Evolutionary conservation across 2,329 filamentous ascomycete genomes (phyloP).

Genomic region (Colletotrichum salicis): DNA sequence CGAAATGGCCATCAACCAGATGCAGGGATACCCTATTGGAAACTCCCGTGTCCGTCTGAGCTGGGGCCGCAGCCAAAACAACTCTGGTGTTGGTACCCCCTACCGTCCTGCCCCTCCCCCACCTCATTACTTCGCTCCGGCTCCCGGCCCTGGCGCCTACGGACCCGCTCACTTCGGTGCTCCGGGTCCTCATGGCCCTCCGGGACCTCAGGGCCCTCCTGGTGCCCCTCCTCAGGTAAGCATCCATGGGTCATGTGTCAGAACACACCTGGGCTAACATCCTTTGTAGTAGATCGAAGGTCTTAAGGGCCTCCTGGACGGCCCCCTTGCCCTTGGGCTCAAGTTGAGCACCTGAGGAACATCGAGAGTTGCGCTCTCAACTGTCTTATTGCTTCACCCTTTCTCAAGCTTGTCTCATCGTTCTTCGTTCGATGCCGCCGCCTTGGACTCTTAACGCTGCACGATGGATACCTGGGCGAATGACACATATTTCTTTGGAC

Average conservation of each 20-base stretch:
- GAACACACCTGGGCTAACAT: constrained; percentile 5
- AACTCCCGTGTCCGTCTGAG: constrained; percentile 97
- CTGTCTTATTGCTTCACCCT: constrained; percentile 26
- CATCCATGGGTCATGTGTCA: neutral
- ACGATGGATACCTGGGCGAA: constrained; percentile 36
- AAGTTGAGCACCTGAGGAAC: neutral
- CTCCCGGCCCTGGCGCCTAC: constrained; percentile 53
- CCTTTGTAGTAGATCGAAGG: constrained; percentile 24
- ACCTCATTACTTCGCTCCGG: constrained; percentile 60
- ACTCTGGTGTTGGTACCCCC: constrained; percentile 96
- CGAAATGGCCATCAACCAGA: constrained; percentile 99
- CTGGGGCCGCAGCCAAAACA: constrained; percentile 99
- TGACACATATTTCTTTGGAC: constrained; percentile 35
- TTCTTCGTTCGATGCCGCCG: constrained; percentile 27
- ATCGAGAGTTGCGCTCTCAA: constrained; percentile 6
- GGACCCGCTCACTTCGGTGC: constrained; percentile 60
- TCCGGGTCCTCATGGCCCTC: constrained; percentile 56
- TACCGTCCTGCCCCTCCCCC: constrained; percentile 89
- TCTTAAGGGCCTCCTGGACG: constrained; percentile 7
- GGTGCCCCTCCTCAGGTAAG: constrained; percentile 44
- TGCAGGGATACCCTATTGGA: constrained; percentile 99
- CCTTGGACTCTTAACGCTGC: constrained; percentile 33
- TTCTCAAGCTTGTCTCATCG: constrained; percentile 17
- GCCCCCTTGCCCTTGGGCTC: constrained; percentile 1
- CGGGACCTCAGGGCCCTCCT: constrained; percentile 49